These are phyloP conservation scores for Conoideocrella luteorostrata DNA, from an alignment of 2,329 filamentous ascomycete species.

Conservation along the genomic window DNA sequence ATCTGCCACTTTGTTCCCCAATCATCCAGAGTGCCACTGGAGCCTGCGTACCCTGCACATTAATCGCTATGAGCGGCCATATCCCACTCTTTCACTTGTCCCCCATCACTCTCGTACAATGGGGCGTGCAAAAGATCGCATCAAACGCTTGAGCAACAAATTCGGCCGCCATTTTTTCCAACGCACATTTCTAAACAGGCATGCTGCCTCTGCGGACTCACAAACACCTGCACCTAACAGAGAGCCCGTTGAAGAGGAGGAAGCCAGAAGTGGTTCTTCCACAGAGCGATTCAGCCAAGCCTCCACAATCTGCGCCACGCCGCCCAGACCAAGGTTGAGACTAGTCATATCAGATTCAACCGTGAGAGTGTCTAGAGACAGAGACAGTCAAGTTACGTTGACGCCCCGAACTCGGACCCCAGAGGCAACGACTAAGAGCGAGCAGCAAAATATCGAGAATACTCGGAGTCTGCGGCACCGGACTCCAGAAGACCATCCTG, in stretches of 20 bases:
- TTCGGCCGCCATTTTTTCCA: neutral
- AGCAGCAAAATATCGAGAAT: neutral
- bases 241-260: neutral
- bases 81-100: neutral
- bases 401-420: neutral
- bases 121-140: neutral
- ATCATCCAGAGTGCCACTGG: too few species aligned
- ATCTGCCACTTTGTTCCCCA: neutral
- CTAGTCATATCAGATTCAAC: neutral
- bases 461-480: neutral
- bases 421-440: neutral
- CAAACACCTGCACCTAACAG: too few species aligned
- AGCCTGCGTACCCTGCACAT: neutral
- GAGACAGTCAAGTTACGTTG: neutral
- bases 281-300: neutral
- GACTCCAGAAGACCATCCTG: neutral
- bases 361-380: neutral
- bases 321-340: neutral
- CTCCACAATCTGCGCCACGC: neutral
- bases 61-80: conserved; percentile 12
- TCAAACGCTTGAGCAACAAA: neutral
- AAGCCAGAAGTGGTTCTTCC: neutral
- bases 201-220: neutral
- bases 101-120: neutral
- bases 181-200: neutral